Base-by-base conservation (phyloP, 2,329 filamentous ascomycete species). In the Myriosclerotinia curreyana region DNA sequence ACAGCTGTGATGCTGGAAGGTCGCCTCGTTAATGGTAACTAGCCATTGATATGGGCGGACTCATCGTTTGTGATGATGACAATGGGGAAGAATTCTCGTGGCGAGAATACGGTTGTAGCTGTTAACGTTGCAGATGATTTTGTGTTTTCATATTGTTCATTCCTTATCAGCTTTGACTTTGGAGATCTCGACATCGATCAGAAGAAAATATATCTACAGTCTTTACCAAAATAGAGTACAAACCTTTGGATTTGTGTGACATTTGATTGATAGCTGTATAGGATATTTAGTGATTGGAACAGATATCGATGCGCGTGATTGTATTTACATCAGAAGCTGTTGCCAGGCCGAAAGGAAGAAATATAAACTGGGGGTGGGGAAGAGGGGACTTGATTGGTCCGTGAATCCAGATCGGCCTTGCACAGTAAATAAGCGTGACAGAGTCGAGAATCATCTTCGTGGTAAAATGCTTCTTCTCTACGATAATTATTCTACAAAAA, bases 141-240 rank as follows among this genome's bases (percentile, higher is more conserved):
- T 55, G n/a, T 15, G 20, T n/a, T 54, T 42, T 55, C 36, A 40
- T 25, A 5, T 25, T 5, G 6, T 42, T 38, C 52, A 55, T 17
- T 55, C 36, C 36, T 55, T 40, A 5, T 12, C n/a, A 5, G 5
- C 15, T 55, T 42, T 55, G 20, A 15, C 36, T 22, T 25, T 40
- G 52, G 17, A 55, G 11, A 28, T 55, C 25, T 55, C n/a, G 6
- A 20, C 15, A 42, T 55, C n/a, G 36, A 25, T 42, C 34, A 40
- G 36, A 55, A 55, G 52, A 55, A 55, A 55, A 55, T 55, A 44
- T 22, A 54, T 42, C 9, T 34, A 54, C 52, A 54, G 52, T 54
- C 52, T 6, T 54, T 54, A 54, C 52, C 52, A 8, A 11, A 55
- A 40, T 48, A 12, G 46, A n/a, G 2, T 48, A 3, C 11, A 25